Evolutionary conservation across 2,329 filamentous ascomycete genomes (phyloP).

Genomic region (Elsinoe fawcettii): DNA sequence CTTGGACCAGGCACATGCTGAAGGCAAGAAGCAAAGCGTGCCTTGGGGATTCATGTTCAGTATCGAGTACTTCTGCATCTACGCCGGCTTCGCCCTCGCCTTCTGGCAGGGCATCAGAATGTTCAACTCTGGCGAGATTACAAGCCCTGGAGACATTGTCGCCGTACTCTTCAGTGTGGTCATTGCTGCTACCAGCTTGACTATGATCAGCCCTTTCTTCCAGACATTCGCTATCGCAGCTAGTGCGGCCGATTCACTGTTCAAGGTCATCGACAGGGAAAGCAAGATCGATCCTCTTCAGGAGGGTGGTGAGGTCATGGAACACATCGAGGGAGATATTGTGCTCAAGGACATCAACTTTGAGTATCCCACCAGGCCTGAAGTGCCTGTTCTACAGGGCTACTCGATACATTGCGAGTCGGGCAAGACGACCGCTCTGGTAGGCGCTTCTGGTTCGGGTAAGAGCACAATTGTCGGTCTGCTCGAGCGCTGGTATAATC

Average conservation of each 20-base stretch:
- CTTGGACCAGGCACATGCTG: conserved; percentile 32
- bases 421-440: conserved; percentile 48
- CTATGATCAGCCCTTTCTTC: conserved; percentile 30
- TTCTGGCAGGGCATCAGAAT: conserved; percentile 33
- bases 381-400: conserved; percentile 36
- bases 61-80: conserved; percentile 32
- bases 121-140: conserved; percentile 17
- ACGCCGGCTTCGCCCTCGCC: conserved; percentile 27
- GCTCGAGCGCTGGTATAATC: conserved; percentile 50
- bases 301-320: not conserved
- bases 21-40: conserved; percentile 31
- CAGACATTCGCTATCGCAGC: conserved; percentile 31
- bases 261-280: conserved; percentile 29
- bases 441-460: conserved; percentile 52
- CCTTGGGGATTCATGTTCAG: conserved; percentile 28
- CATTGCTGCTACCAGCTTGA: conserved; percentile 29
- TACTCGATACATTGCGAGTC: conserved; percentile 34
- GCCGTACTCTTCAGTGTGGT: conserved; percentile 17
- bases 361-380: conserved; percentile 32
- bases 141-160: conserved; percentile 22
- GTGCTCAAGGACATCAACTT: conserved; percentile 34
- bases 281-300: conserved; percentile 29
- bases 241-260: conserved; percentile 30
- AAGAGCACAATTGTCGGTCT: conserved; percentile 52
- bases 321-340: conserved; percentile 24